Evolutionary conservation across 805 yeast species (phyloP), one percentile per base, ranked within the genome.

Genomic region (Wickerhamomyces sydowiorum): DNA sequence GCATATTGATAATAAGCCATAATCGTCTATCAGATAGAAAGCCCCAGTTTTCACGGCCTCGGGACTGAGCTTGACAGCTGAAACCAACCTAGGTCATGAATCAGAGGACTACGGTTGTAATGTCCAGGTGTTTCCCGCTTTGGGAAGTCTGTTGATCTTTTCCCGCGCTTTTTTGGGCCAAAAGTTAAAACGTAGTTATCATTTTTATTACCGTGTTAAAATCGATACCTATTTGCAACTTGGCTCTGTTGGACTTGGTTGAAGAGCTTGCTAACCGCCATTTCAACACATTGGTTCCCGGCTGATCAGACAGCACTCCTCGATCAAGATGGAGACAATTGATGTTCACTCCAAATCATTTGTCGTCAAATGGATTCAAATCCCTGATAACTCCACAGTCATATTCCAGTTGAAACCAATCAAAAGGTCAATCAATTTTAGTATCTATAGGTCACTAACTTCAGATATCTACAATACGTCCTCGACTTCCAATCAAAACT

Each of bases 291-390:
- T n/a, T n/a, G n/a, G n/a, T n/a, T n/a, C n/a, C n/a, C n/a, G n/a
- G n/a, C n/a, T n/a, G n/a, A n/a, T n/a, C n/a, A n/a, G n/a, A n/a
- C n/a, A n/a, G n/a, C n/a, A n/a, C n/a, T n/a, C n/a, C n/a, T n/a
- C n/a, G n/a, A n/a, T 13, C 18, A 20, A 18, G 13, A 86, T 89
- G 96, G 98, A 91, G 63, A 81, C 89, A 2, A 75, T 93, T 38
- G 97, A 91, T 62, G 79, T 93, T 20, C 95, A 90, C 53, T 81
- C 95, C 38, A 85, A 87, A 61, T 84, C 93, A 43, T 91, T 86
- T 56, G 78, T 89, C 47, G 86, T 90, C 55, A 87, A 91, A 53
- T 93, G 98, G 98, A 80, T 90, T 41, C 76, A 80, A 47, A 85
- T 86, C 7, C 83, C 86, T 0, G 83, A 78, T 31, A 75, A 79